phyloP scores from a whole-genome alignment of 1,284 basidiomycete species.

The Heterobasidion irregulare region DNA sequence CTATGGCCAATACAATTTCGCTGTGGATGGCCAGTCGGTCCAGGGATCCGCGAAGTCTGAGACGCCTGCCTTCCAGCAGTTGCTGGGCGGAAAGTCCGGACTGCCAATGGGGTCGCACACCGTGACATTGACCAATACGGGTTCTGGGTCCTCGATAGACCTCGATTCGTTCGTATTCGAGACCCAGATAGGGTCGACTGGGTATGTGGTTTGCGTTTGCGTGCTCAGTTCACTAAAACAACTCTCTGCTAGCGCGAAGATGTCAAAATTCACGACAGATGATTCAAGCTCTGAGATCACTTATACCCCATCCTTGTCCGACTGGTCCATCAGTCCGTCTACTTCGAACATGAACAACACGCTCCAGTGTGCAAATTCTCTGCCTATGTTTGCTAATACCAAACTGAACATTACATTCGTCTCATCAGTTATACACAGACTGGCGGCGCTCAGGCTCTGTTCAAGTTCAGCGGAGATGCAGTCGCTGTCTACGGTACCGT shows the following conservation, averaged over 20 bases:
- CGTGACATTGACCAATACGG: constrained; percentile 34
- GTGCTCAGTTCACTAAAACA: background rate
- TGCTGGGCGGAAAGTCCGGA: constrained; percentile 33
- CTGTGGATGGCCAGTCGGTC: constrained; percentile 35
- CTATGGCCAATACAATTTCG: constrained; percentile 39
- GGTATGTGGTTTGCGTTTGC: constrained; percentile 21
- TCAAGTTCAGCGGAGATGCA: constrained; percentile 40
- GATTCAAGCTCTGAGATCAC: constrained; percentile 29
- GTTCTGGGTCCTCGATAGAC: constrained; percentile 31
- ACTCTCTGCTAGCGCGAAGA: constrained; percentile 16
- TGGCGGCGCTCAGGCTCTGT: constrained; percentile 30
- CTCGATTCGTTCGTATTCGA: constrained; percentile 39
- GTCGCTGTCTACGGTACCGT: constrained; percentile 44
- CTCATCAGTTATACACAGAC: constrained; percentile 29
- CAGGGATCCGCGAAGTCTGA: constrained; percentile 25
- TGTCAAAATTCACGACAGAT: constrained; percentile 26
- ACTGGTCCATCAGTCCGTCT: constrained; percentile 21
- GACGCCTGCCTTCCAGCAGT: constrained; percentile 24
- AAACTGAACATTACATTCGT: background rate
- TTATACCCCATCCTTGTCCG: constrained; percentile 28
- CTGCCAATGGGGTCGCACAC: constrained; percentile 37
- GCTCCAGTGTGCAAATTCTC: constrained; percentile 4
- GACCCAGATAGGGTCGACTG: constrained; percentile 25
- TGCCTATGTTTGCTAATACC: background rate
- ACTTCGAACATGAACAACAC: constrained; percentile 2